Conservation (phyloP, 2,329 filamentous ascomycete genomes). For the Epicoccum sorghinum region DNA sequence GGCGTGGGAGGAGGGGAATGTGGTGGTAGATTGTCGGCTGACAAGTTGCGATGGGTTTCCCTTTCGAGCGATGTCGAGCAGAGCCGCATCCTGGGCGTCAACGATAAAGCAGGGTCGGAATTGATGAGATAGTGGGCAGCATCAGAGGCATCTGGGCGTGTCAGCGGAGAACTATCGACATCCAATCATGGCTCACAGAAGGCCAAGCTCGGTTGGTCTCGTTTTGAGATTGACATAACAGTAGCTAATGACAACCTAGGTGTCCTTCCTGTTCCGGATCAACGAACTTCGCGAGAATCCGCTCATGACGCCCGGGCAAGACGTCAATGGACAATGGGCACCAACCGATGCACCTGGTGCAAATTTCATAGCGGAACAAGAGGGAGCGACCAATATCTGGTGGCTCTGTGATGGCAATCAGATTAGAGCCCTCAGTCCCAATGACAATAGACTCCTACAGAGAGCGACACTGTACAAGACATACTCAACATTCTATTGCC, state of each 20-base stretch:
- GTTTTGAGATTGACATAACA: background rate
- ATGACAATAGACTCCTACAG: too few relatives aligned
- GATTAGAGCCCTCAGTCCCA: background rate
- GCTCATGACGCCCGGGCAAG: too few relatives aligned
- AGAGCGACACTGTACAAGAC: too few relatives aligned
- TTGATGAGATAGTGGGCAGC: background rate
- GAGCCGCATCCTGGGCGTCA: slow-evolving; percentile 36
- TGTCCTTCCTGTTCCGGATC: slow-evolving; percentile 31
- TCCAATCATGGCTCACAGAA: background rate
- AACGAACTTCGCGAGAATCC: slow-evolving; percentile 35
- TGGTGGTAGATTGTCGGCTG: slow-evolving; percentile 33
- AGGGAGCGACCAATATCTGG: background rate
- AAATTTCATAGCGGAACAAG: too few relatives aligned
- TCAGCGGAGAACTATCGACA: background rate
- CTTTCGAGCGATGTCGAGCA: slow-evolving; percentile 25
- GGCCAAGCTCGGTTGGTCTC: background rate
- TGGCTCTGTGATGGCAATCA: slow-evolving; percentile 1
- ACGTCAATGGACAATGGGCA: slow-evolving; percentile 19
- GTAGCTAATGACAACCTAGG: background rate
- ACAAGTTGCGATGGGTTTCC: slow-evolving; percentile 24
- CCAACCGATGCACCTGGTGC: slow-evolving; percentile 15
- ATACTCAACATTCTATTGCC: slow-evolving; percentile 29
- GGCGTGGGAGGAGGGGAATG: slow-evolving; percentile 17
- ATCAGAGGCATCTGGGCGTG: background rate
- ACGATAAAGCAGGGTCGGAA: slow-evolving; percentile 34